Evolutionary conservation across 2,329 filamentous ascomycete genomes (phyloP).

Genomic region (Phoma sp.): DNA sequence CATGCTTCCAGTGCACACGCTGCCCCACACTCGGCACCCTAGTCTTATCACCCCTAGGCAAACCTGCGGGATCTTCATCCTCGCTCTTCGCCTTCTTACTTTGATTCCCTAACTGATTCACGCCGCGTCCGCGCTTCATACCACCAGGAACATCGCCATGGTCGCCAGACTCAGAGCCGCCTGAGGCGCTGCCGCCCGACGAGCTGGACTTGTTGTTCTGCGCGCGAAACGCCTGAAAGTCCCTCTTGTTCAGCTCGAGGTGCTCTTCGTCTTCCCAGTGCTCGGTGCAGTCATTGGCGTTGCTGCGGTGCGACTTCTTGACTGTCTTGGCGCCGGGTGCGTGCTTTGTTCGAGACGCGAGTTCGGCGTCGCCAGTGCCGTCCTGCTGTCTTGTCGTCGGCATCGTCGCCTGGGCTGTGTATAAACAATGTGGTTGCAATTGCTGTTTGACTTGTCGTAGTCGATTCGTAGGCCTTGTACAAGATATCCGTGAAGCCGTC

Average conservation of each 20-base stretch:
- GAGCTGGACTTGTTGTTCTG: conserved; percentile 18
- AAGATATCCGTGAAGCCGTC: no score
- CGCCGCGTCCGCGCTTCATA: conserved; percentile 39
- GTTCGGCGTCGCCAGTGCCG: background rate
- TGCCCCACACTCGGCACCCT: conserved; percentile 54
- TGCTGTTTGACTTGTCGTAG: background rate
- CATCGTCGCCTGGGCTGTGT: background rate
- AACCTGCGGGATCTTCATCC: conserved; percentile 27
- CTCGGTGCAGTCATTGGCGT: conserved; percentile 40
- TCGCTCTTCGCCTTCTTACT: conserved; percentile 50
- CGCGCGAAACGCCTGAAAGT: conserved; percentile 40
- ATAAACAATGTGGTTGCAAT: background rate
- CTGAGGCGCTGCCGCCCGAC: background rate
- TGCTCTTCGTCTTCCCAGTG: conserved; percentile 43
- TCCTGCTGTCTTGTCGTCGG: conserved; percentile 2
- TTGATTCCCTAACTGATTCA: conserved; percentile 24
- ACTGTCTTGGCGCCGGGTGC: conserved; percentile 6
- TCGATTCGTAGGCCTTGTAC: background rate
- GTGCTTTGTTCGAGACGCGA: conserved; percentile 1
- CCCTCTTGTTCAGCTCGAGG: conserved; percentile 32
- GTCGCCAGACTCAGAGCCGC: conserved; percentile 2
- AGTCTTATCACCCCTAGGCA: conserved; percentile 42
- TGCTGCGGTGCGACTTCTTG: conserved; percentile 24
- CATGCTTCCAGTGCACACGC: conserved; percentile 52
- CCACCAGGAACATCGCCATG: conserved; percentile 11